Conservation (phyloP, 805 yeast species). For the Schwanniomyces pseudopolymorphus region DNA sequence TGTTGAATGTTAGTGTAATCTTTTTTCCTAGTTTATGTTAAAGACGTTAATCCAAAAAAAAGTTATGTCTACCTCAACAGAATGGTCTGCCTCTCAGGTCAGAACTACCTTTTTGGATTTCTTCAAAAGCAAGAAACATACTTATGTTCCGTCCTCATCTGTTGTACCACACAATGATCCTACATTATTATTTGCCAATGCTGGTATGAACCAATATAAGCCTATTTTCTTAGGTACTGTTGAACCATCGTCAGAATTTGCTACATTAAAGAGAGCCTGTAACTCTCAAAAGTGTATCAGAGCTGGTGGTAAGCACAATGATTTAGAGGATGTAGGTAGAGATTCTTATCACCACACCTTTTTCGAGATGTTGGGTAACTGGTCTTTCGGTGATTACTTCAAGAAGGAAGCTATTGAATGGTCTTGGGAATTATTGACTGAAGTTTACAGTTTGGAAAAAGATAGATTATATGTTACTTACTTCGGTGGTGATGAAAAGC, state of each 20-base stretch:
- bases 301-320: slow-evolving; percentile 99
- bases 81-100: slow-evolving; percentile 53
- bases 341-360: slow-evolving; percentile 98
- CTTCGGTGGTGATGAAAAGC: slow-evolving; percentile 86
- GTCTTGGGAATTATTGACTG: slow-evolving; percentile 90
- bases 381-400: slow-evolving; percentile 99
- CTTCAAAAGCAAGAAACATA: slow-evolving; percentile 69
- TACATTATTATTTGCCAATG: slow-evolving; percentile 92
- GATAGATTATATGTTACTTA: slow-evolving; percentile 92
- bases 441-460: slow-evolving; percentile 74
- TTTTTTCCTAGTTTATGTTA: slow-evolving; percentile 7
- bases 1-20: background rate
- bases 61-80: slow-evolving; percentile 23
- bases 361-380: slow-evolving; percentile 98
- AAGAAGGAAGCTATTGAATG: slow-evolving; percentile 86
- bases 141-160: slow-evolving; percentile 86
- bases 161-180: slow-evolving; percentile 99
- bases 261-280: slow-evolving; percentile 80
- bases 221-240: slow-evolving; percentile 97
- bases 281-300: slow-evolving; percentile 98
- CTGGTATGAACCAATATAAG: slow-evolving; percentile 99
- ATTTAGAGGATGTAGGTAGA: slow-evolving; percentile 96
- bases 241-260: slow-evolving; percentile 89
- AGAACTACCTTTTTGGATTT: slow-evolving; percentile 84
- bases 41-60: slow-evolving; percentile 14